Conservation (phyloP, 768 basidiomycete genomes). For the Russula foetens region DNA sequence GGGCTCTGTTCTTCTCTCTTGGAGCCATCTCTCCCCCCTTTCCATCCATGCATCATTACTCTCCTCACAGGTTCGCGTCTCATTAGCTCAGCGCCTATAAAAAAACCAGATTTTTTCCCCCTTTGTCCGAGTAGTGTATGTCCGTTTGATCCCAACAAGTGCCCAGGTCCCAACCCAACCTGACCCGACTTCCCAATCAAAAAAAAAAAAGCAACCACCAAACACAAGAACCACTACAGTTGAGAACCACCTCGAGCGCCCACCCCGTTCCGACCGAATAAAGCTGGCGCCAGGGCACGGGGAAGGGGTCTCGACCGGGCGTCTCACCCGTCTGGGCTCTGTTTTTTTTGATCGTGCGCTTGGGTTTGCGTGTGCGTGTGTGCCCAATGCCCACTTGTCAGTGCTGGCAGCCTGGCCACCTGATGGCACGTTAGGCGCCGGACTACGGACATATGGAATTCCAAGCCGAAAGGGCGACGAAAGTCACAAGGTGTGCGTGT, state of each 20-base stretch:
- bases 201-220: too few relatives aligned
- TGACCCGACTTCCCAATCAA: background rate
- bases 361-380: too few relatives aligned
- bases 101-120: too few relatives aligned
- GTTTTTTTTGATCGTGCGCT: background rate
- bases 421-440: background rate
- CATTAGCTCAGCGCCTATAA: constrained; percentile 7
- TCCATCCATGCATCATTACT: too few relatives aligned
- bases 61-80: background rate
- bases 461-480: constrained; percentile 11
- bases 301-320: constrained; percentile 7
- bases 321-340: background rate
- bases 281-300: background rate
- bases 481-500: background rate
- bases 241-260: background rate
- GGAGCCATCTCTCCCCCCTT: too few relatives aligned
- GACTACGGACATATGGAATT: constrained; percentile 18
- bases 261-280: background rate
- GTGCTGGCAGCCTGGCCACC: background rate
- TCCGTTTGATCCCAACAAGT: background rate
- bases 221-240: too few relatives aligned
- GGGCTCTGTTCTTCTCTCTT: too few relatives aligned
- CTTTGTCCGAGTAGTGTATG: background rate
- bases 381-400: background rate
- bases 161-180: background rate